phyloP scores from a whole-genome alignment of 495 filamentous ascomycete species.

The Pyrenopolyporus hunteri region DNA sequence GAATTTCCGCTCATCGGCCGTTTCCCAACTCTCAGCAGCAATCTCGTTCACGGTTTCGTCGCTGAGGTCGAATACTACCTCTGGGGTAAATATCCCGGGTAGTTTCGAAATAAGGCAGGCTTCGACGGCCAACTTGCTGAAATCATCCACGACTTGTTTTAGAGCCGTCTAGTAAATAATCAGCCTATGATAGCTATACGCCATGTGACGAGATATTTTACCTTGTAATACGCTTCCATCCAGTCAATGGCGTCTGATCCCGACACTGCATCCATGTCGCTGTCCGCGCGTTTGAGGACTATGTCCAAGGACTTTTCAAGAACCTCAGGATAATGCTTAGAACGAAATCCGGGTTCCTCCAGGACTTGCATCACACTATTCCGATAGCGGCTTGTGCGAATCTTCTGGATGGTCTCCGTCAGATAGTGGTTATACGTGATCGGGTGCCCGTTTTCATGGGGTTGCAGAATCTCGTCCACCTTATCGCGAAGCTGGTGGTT shows the following conservation, averaged over 20 bases:
- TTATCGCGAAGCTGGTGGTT: slow-evolving; percentile 36
- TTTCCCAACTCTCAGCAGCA: slow-evolving; percentile 35
- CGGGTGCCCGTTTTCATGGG: slow-evolving; percentile 47
- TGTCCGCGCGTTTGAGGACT: slow-evolving; percentile 24
- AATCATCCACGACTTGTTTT: slow-evolving; percentile 57
- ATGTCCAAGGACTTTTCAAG: slow-evolving; percentile 4
- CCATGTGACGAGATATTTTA: slow-evolving; percentile 3
- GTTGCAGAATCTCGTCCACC: slow-evolving; percentile 43
- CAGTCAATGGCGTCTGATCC: slow-evolving; percentile 43
- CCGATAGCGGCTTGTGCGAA: slow-evolving; percentile 37
- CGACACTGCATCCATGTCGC: slow-evolving; percentile 42
- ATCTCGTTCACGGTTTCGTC: slow-evolving; percentile 34
- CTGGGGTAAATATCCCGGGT: slow-evolving; percentile 43
- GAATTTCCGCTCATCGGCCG: slow-evolving; percentile 12
- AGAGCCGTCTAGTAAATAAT: slow-evolving; percentile 51
- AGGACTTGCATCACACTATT: slow-evolving; percentile 22
- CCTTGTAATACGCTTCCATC: slow-evolving; percentile 52
- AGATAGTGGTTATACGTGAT: slow-evolving; percentile 67
- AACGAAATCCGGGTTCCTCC: slow-evolving; percentile 17
- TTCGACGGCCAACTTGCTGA: slow-evolving; percentile 58
- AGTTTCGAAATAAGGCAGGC: slow-evolving; percentile 53
- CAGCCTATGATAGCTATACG: background rate
- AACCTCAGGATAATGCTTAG: background rate
- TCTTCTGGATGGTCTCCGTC: slow-evolving; percentile 55
- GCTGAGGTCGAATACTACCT: slow-evolving; percentile 36